Evolutionary conservation across 2,329 filamentous ascomycete genomes (phyloP).

Genomic region (Fusarium zealandicum): DNA sequence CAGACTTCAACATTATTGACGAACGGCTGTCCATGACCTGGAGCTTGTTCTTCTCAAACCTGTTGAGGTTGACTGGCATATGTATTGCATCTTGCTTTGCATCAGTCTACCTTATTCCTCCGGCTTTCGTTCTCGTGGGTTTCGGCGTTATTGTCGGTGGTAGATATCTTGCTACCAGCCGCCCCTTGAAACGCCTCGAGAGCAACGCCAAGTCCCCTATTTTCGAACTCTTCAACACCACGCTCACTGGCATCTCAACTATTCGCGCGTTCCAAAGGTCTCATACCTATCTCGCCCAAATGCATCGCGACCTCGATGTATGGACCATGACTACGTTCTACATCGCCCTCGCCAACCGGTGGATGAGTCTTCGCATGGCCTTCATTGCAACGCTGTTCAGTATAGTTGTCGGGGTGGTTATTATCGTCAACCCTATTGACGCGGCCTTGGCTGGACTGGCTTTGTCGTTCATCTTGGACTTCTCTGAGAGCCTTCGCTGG

Average conservation of each 20-base stretch:
- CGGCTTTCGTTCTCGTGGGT: slow-evolving; percentile 64
- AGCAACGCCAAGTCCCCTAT: slow-evolving; percentile 78
- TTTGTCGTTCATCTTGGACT: slow-evolving; percentile 74
- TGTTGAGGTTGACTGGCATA: slow-evolving; percentile 68
- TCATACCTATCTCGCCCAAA: slow-evolving; percentile 69
- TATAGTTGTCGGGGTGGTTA: slow-evolving; percentile 66
- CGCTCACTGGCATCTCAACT: slow-evolving; percentile 73
- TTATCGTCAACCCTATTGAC: slow-evolving; percentile 69
- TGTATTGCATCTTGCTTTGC: slow-evolving; percentile 72
- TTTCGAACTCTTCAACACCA: slow-evolving; percentile 78
- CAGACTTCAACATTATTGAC: slow-evolving; percentile 78
- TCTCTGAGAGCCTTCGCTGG: slow-evolving; percentile 68
- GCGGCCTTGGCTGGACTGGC: slow-evolving; percentile 77
- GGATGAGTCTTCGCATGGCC: slow-evolving; percentile 76
- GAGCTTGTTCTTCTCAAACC: slow-evolving; percentile 62
- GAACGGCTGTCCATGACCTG: slow-evolving; percentile 69
- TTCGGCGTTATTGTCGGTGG: slow-evolving; percentile 63
- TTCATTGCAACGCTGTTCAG: slow-evolving; percentile 73
- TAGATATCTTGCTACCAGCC: slow-evolving; percentile 70
- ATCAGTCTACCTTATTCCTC: slow-evolving; percentile 68
- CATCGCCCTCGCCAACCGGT: slow-evolving; percentile 74
- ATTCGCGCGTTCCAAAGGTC: slow-evolving; percentile 77
- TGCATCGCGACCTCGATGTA: slow-evolving; percentile 72
- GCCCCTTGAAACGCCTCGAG: slow-evolving; percentile 78
- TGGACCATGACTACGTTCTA: slow-evolving; percentile 72